Evolutionary conservation across 2,329 filamentous ascomycete genomes (phyloP), one percentile per base, ranked within the genome.

Genomic region (Ceratocystis colombiana): DNA sequence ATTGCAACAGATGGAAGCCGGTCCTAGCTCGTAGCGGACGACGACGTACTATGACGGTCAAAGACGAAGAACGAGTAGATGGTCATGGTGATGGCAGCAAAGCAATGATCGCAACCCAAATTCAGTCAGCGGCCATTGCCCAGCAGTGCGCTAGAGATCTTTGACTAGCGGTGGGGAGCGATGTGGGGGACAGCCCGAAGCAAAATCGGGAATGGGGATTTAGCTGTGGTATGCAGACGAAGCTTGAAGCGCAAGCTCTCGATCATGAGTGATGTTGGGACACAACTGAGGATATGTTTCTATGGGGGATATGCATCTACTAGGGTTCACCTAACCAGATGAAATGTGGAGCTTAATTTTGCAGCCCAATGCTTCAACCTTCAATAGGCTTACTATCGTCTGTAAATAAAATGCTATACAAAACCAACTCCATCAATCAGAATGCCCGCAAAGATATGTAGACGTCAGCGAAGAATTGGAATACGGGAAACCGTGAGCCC

Each of bases 1-100:
- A 64, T 68, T 65, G 63, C 20, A 65, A 66, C 70, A 68, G 64
- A 61, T 65, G 66, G 12, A 22, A 5, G 5, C 28, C 55, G 10
- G 25, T 20, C 4, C 15, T 46, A 17, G n/a, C 41, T 53, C 44
- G 41, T 48, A 48, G 45, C 45, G 61, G 46, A 5, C 62, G 46
- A 5, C 61, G 12, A 73, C 84, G 74, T 82, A 96, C 94, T 96
- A 78, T 99, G 94, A 70, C 94, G 88, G 79, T 99, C 94, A 76
- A 99, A 99, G 74, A 99, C 96, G 81, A 96, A 96, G 78, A 99
- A 96, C 68, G 91, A 92, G 79, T 95, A 97, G 76, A 97, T 89
- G 68, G 88, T 87, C 94, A 99, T 97, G 74, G 71, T 57, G 45
- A 63, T 61, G 61, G 45, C 41, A 46, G 17, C 62, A 53, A 64